Base-by-base conservation (phyloP, 2,329 filamentous ascomycete genomes). In the Chaetomiaceae sp. region DNA sequence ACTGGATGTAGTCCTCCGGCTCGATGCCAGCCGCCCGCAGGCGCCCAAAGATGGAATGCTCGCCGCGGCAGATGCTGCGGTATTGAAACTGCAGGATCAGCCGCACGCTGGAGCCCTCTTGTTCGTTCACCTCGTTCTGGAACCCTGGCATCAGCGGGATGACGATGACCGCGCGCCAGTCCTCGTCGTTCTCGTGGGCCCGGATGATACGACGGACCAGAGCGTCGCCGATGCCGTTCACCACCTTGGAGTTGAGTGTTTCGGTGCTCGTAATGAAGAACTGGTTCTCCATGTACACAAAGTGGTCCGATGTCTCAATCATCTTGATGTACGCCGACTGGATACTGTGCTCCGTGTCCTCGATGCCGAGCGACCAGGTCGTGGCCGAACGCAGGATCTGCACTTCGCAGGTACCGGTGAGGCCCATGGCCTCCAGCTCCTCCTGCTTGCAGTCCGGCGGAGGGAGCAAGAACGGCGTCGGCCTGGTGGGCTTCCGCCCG, bases 121-220 rank as follows among this genome's bases (percentile, higher is more conserved):
- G 89, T 60, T 90, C 86, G 62, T 96, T 91, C 19, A 99, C 92
- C 0, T 91, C 95, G 65, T 95, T 96, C 70, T 97, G 91, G 72
- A 97, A 99, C 2, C 94, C 94, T n/a, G 94, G 94, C 84, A 99
- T 95, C 29, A 99, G 77, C 1, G 94, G 94, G 55, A 99, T 95
- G 57, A 97, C 72, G 59, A 97, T 87, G 56, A 91, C 85, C 36
- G 88, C 90, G 59, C 89, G 85, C 94, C 94, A 99, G 51, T 90
- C 84, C 68, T 97, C 90, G 46, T 86, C 83, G 33, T 95, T 89
- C 61, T 86, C 81, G 61, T 90, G 81, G 0, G 94, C 94, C 54
- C 89, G 83, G 56, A 91, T 86, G 63, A 95, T 94, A 45, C 94
- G 88, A 64, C 96, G 88, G 8, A 97, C 92, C 29, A 99, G 77